Conservation (phyloP, 2,329 filamentous ascomycete species). For the Ceratocystis cacaofunesta region DNA sequence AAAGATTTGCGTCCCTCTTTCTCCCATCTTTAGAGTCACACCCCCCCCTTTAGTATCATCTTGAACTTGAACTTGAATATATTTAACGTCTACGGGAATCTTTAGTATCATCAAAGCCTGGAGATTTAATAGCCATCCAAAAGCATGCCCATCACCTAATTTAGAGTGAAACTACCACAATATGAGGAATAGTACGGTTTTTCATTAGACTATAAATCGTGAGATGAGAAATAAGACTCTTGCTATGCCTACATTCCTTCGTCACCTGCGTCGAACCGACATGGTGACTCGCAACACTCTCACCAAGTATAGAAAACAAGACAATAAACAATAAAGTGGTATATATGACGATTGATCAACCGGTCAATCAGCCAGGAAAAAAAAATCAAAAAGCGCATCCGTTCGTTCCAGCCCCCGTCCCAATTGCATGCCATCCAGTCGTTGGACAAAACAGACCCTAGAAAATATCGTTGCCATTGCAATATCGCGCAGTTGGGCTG, state of each 20-base stretch:
- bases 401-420: neutral
- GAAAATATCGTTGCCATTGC: neutral
- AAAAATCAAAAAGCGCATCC: neutral
- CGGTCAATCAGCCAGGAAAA: neutral
- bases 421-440: neutral
- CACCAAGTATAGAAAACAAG: neutral
- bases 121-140: neutral
- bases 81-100: too few relatives aligned
- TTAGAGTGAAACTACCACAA: neutral
- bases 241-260: neutral
- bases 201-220: neutral
- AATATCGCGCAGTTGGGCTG: neutral
- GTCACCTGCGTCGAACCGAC: neutral
- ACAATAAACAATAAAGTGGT: slow-evolving; percentile 5
- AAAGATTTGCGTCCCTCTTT: too few relatives aligned
- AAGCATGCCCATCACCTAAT: too few relatives aligned
- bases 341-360: neutral
- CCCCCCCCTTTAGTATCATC: neutral
- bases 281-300: neutral
- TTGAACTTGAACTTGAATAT: too few relatives aligned
- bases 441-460: neutral
- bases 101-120: neutral
- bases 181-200: neutral
- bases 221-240: neutral
- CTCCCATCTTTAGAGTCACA: too few relatives aligned